Base-by-base conservation (phyloP, 2,329 filamentous ascomycete species). In the Aspergillus niger region DNA sequence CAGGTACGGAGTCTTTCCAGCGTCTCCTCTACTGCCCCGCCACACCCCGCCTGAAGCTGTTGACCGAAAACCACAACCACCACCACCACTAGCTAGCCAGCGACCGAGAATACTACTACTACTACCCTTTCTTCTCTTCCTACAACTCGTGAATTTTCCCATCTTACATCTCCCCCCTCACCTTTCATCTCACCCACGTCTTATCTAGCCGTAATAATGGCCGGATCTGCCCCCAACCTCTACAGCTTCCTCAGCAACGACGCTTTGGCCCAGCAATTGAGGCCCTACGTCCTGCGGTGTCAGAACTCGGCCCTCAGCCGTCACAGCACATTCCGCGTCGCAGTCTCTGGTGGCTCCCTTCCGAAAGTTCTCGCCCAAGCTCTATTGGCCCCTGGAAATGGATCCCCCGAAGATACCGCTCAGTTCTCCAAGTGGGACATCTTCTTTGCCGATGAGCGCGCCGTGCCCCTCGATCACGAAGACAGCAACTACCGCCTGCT, bases 361-460 rank as follows among this genome's bases (percentile, higher is more conserved):
- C 95, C 95, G 59, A 89, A 92, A 73, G 91, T 89, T 13, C 89
- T 99, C 44, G 92, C 92, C 49, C 87, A 91, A 76, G 92, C 92
- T 8, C 86, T 98, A 10, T 86, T 98, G 26, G 73, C 86, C 20
- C 69, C 80, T 72, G 67, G 79, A 79, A 77, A 81, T 62, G 81
- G 79, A 52, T 77, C 74, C 39, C 65, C 70, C 10, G 80, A 88
- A 59, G 91, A 92, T 73, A 83, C 81, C 3, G 79, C 93, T 67
- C 83, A 90, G 70, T 97, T 96, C 79, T 82, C 84, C 74, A 92
- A 91, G 77, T 99, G 95, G 95, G 91, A 98, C 72, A 91, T 99
- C 73, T 99, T 98, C 84, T 98, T 97, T 78, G 94, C 94, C 73
- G 95, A 99, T 76, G 95, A 99, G 83, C 91, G 95, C 72, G 91